Percentiles rank a stretch among this genome's conserved stretches.
Evolutionary conservation across 768 basidiomycete genomes (phyloP).

Genomic region (Kwoniella dejecticola): DNA sequence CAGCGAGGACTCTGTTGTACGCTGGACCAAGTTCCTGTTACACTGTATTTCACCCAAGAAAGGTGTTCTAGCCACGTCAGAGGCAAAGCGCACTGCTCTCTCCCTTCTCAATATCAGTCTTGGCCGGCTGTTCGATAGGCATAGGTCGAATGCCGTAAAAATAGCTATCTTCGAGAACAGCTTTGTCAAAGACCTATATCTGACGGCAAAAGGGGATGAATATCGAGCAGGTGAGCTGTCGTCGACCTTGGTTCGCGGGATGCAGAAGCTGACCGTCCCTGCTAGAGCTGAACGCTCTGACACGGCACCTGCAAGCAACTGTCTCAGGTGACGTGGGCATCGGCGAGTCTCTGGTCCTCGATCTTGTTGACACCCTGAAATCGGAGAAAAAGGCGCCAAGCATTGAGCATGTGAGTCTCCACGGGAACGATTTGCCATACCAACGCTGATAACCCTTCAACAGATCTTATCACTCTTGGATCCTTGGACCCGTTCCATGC

Average conservation of each 20-base stretch:
- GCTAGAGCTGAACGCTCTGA: conserved; percentile 7
- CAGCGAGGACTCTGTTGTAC: conserved; percentile 8
- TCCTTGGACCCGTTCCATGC: conserved; percentile 41
- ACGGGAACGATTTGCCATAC: not conserved
- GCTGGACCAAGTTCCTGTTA: conserved; percentile 13
- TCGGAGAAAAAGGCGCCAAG: conserved; percentile 32
- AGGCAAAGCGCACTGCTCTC: not conserved
- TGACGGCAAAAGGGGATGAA: not conserved
- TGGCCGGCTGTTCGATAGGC: not conserved
- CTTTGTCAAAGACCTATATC: conserved; percentile 11
- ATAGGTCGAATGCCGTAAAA: not conserved
- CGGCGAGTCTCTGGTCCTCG: conserved; percentile 4
- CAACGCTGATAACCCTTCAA: not conserved
- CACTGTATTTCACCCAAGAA: conserved; percentile 8
- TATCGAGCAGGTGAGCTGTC: conserved; percentile 1
- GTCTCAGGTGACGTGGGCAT: not conserved
- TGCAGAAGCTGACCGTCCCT: conserved; percentile 4
- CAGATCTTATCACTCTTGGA: conserved; percentile 30
- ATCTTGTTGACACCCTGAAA: conserved; percentile 9
- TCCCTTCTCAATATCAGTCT: conserved; percentile 1
- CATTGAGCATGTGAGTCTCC: conserved; percentile 20
- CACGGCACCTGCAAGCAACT: not conserved
- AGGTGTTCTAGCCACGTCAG: not conserved
- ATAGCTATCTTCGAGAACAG: conserved; percentile 8
- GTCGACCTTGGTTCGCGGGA: too few relatives aligned